Percentiles rank a stretch among this genome's conserved stretches.
These are phyloP conservation scores for Monsonia emarginata DNA, from an alignment of 441 rosid genomes.

Conservation along the genomic window DNA sequence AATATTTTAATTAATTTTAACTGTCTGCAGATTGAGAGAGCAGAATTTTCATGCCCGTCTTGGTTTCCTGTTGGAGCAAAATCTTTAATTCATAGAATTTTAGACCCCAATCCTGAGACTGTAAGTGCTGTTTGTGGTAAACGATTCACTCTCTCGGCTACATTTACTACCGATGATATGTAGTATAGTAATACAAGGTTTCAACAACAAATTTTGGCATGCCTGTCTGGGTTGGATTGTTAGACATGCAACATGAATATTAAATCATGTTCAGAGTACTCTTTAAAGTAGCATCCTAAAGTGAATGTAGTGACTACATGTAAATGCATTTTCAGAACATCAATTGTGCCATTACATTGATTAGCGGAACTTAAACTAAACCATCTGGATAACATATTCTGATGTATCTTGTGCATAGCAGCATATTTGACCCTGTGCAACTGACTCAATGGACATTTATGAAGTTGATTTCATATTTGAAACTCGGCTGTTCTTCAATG, in stretches of 20 bases:
- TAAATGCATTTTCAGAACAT: too few species aligned
- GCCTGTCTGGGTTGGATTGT: neutral
- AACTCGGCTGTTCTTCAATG: neutral
- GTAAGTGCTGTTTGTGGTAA: conserved; percentile 33
- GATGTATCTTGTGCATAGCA: neutral
- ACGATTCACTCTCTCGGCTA: conserved; percentile 5
- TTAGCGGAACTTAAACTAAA: neutral
- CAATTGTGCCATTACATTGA: neutral
- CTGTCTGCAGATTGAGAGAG: conserved; percentile 57
- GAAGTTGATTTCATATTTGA: conserved; percentile 9
- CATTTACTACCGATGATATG: neutral
- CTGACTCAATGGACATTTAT: neutral
- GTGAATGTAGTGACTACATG: neutral
- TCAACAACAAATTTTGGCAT: neutral
- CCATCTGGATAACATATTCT: neutral
- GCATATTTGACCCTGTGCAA: neutral
- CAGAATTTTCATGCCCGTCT: conserved; percentile 84
- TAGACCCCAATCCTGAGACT: conserved; percentile 85
- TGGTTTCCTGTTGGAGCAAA: conserved; percentile 85
- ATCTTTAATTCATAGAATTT: conserved; percentile 62
- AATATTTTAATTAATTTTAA: neutral
- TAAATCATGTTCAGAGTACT: neutral
- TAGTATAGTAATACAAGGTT: neutral
- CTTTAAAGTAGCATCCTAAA: neutral
- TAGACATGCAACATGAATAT: neutral